Percentiles rank a stretch among this genome's conserved stretches.
phyloP scores from a whole-genome alignment of 768 basidiomycete species.

The Pisolithus albus region DNA sequence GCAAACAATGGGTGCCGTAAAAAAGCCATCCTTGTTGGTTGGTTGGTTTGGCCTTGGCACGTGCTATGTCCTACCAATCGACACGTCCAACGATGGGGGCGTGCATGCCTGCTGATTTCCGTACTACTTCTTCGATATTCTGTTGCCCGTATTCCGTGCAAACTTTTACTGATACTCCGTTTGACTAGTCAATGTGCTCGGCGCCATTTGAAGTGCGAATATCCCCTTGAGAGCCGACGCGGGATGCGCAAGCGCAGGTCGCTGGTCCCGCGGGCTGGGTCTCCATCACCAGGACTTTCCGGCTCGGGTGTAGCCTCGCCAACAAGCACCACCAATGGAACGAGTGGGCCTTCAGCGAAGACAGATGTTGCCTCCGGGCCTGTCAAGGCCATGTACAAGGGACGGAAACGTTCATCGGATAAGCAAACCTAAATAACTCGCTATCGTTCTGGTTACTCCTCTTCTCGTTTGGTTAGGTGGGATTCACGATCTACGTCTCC shows the following conservation, averaged over 20 bases:
- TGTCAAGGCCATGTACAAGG: not conserved
- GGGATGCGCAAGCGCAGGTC: conserved; percentile 49
- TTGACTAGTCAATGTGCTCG: conserved; percentile 60
- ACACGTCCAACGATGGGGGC: conserved; percentile 2
- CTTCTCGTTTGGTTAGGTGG: not conserved
- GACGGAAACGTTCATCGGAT: not conserved
- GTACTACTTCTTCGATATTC: conserved; percentile 1
- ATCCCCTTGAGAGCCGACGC: conserved; percentile 61
- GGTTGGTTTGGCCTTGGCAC: not conserved
- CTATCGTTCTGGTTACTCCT: not conserved
- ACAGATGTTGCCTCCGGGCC: not conserved
- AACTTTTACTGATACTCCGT: conserved; percentile 19
- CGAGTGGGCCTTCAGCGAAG: not conserved
- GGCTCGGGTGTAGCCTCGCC: not conserved
- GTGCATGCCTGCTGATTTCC: conserved; percentile 21
- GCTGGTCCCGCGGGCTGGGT: conserved; percentile 27
- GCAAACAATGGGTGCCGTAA: not conserved
- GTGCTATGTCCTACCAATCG: conserved; percentile 17
- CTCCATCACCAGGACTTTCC: conserved; percentile 10
- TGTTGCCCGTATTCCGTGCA: not conserved
- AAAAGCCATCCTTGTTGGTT: not conserved
- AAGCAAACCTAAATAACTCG: not conserved
- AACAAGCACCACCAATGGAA: not conserved
- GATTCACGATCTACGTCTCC: not conserved
- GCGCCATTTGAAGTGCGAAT: conserved; percentile 63